Evolutionary conservation across 2,329 filamentous ascomycete genomes (phyloP).

Genomic region (Stachybotrys echinatus): DNA sequence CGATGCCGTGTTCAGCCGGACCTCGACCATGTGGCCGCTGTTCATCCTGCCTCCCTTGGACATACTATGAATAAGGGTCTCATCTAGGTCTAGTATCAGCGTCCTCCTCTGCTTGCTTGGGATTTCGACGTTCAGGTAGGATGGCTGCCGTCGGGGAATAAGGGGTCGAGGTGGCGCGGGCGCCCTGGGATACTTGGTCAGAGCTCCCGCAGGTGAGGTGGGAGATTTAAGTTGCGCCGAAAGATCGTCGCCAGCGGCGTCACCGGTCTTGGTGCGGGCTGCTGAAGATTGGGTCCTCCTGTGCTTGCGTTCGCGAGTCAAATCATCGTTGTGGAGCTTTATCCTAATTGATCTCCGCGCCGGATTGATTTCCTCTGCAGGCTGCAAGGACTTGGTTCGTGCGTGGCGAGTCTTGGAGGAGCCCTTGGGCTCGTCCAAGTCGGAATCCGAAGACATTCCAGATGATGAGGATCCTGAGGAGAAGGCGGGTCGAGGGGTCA

Average conservation of each 20-base stretch:
- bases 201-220: slow-evolving; percentile 69
- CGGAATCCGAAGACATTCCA: slow-evolving; percentile 65
- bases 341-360: slow-evolving; percentile 81
- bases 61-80: slow-evolving; percentile 97
- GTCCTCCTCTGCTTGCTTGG: slow-evolving; percentile 73
- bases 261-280: slow-evolving; percentile 34
- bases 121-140: slow-evolving; percentile 65
- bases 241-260: slow-evolving; percentile 41
- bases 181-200: slow-evolving; percentile 87
- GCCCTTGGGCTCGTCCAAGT: slow-evolving; percentile 46
- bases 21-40: slow-evolving; percentile 97
- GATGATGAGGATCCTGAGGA: slow-evolving; percentile 49
- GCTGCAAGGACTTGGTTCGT: slow-evolving; percentile 57
- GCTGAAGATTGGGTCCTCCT: slow-evolving; percentile 52
- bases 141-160: slow-evolving; percentile 83
- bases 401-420: slow-evolving; percentile 41
- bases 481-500: slow-evolving; percentile 17
- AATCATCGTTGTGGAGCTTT: slow-evolving; percentile 79
- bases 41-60: slow-evolving; percentile 94
- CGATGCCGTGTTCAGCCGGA: slow-evolving; percentile 72
- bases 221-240: slow-evolving; percentile 89
- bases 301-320: slow-evolving; percentile 66
- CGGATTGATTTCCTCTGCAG: slow-evolving; percentile 58
- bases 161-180: slow-evolving; percentile 85
- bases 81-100: slow-evolving; percentile 89